These are phyloP conservation scores for Lobulomyces angularis DNA, from an alignment of 192 early-diverging fungal genomes.

Conservation along the genomic window DNA sequence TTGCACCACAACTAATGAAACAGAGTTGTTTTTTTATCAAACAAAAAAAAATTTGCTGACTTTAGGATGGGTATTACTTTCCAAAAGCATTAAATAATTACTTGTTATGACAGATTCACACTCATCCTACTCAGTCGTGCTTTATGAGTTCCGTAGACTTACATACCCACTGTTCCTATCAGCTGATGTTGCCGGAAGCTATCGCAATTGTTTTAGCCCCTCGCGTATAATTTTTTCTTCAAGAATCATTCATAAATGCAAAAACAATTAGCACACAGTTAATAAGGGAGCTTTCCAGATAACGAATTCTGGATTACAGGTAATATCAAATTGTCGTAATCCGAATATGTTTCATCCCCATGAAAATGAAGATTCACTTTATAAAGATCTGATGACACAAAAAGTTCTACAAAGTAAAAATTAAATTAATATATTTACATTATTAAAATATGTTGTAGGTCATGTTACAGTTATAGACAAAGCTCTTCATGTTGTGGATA, in stretches of 20 bases:
- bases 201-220: slow-evolving; percentile 86
- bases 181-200: slow-evolving; percentile 80
- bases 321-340: slow-evolving; percentile 57
- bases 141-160: slow-evolving; percentile 87
- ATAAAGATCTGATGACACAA: too few relatives aligned
- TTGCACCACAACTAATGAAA: slow-evolving; percentile 69
- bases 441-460: too few relatives aligned
- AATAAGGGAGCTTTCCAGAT: slow-evolving; percentile 73
- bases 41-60: slow-evolving; percentile 63
- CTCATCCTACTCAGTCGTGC: slow-evolving; percentile 86
- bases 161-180: slow-evolving; percentile 85
- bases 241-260: too few relatives aligned
- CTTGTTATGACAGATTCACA: slow-evolving; percentile 15
- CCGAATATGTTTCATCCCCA: slow-evolving; percentile 75
- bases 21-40: slow-evolving; percentile 68
- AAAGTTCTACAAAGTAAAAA: too few relatives aligned
- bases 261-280: too few relatives aligned
- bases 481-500: too few relatives aligned
- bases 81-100: slow-evolving; percentile 24
- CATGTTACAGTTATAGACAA: too few relatives aligned
- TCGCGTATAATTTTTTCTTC: slow-evolving; percentile 33
- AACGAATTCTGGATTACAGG: slow-evolving; percentile 72
- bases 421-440: too few relatives aligned
- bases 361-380: slow-evolving; percentile 29
- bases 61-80: slow-evolving; percentile 89